These are phyloP conservation scores for Escovopsis sp. DNA, from an alignment of 2,329 filamentous ascomycete genomes.

Conservation along the genomic window DNA sequence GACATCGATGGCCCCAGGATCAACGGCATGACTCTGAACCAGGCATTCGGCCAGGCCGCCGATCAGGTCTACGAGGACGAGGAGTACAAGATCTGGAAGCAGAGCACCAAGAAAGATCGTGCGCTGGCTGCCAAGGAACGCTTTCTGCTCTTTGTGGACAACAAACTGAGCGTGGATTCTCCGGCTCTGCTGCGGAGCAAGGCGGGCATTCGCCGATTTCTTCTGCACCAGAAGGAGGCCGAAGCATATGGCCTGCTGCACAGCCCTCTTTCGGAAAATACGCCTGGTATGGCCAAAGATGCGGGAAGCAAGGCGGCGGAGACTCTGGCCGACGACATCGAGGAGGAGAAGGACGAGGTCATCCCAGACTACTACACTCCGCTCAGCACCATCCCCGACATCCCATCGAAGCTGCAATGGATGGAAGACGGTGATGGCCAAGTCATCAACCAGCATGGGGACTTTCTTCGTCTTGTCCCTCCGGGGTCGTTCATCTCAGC, in stretches of 20 bases:
- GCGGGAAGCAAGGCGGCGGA: conserved; percentile 40
- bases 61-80: conserved; percentile 81
- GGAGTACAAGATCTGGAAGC: conserved; percentile 97
- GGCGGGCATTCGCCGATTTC: conserved; percentile 76
- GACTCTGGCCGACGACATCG: conserved; percentile 88
- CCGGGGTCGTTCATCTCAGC: conserved; percentile 63
- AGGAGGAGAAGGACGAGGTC: conserved; percentile 69
- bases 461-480: conserved; percentile 66
- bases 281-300: conserved; percentile 29
- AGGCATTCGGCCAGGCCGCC: conserved; percentile 48
- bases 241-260: conserved; percentile 32
- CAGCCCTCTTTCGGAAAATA: conserved; percentile 22
- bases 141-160: conserved; percentile 70
- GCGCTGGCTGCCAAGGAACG: conserved; percentile 76
- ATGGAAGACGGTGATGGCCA: conserved; percentile 79
- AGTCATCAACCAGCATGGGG: conserved; percentile 74
- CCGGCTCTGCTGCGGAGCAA: conserved; percentile 75
- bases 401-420: conserved; percentile 69
- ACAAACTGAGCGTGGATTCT: conserved; percentile 74
- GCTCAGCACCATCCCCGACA: conserved; percentile 71
- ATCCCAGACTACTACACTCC: conserved; percentile 93
- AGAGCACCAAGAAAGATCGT: conserved; percentile 92
- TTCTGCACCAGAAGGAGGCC: conserved; percentile 62
- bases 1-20: conserved; percentile 70
- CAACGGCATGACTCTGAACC: conserved; percentile 47